Evolutionary conservation across 805 yeast genomes (phyloP).

Genomic region (Kluyveromyces aestuarii): DNA sequence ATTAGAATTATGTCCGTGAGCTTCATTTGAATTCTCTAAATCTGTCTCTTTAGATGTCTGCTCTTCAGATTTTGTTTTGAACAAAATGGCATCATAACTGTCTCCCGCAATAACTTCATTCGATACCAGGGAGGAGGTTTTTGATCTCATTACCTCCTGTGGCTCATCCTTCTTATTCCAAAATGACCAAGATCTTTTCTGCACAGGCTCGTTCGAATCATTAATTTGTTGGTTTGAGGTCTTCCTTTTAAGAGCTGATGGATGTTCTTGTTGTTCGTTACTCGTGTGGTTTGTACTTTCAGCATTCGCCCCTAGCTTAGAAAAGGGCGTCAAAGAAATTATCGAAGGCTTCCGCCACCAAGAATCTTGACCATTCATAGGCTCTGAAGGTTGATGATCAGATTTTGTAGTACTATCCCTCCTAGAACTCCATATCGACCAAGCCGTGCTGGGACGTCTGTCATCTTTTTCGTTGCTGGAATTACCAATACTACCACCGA

Average conservation of each 20-base stretch:
- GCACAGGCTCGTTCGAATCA: neutral
- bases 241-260: neutral
- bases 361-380: neutral
- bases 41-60: constrained; percentile 8
- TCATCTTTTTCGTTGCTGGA: neutral
- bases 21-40: constrained; percentile 6
- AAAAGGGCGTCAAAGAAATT: constrained; percentile 1
- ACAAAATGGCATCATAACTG: constrained; percentile 13
- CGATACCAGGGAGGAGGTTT: constrained; percentile 1
- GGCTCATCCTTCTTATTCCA: constrained; percentile 10
- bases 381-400: neutral
- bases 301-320: neutral
- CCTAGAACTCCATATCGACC: constrained; percentile 7
- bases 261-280: neutral
- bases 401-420: neutral
- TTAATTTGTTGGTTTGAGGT: neutral
- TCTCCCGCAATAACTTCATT: constrained; percentile 7
- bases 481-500: neutral
- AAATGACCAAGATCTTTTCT: constrained; percentile 16
- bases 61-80: constrained; percentile 12
- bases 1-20: constrained; percentile 16
- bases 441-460: constrained; percentile 4
- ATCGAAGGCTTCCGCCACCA: constrained; percentile 10
- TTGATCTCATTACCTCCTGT: constrained; percentile 1
- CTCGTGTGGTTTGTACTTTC: neutral